phyloP scores from a whole-genome alignment of 2,329 filamentous ascomycete species.

The Emergomyces africanus region DNA sequence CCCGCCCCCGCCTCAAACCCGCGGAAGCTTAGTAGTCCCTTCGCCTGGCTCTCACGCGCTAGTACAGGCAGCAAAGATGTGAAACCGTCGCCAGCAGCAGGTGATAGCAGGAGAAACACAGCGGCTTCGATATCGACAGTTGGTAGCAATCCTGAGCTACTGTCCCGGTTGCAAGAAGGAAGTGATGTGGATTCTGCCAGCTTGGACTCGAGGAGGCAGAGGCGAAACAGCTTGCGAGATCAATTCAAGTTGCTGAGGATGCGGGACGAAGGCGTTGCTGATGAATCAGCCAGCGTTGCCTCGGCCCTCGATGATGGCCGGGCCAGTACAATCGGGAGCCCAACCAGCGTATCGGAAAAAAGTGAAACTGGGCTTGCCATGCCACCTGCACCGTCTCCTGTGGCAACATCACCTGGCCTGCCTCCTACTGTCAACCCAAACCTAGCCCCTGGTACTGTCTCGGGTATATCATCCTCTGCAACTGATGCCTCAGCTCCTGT shows the following conservation, averaged over 20 bases:
- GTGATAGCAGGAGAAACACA: constrained; percentile 53
- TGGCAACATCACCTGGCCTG: constrained; percentile 25
- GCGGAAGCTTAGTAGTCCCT: constrained; percentile 76
- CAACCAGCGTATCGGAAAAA: constrained; percentile 35
- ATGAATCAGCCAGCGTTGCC: constrained; percentile 41
- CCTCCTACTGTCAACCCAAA: constrained; percentile 54
- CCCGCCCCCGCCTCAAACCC: constrained; percentile 27
- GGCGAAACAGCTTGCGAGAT: constrained; percentile 57
- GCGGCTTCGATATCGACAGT: constrained; percentile 67
- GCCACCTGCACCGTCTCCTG: constrained; percentile 11
- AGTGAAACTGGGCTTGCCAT: constrained; percentile 27
- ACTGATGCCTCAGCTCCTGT: constrained; percentile 56
- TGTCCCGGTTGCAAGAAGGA: constrained; percentile 60
- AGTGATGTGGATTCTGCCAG: constrained; percentile 42
- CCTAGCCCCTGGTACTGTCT: constrained; percentile 72
- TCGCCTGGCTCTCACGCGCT: constrained; percentile 68
- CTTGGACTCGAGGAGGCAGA: constrained; percentile 34
- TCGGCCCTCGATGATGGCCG: constrained; percentile 30
- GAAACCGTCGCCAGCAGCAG: constrained; percentile 44
- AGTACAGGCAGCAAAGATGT: constrained; percentile 42
- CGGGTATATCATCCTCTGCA: constrained; percentile 61
- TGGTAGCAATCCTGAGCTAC: constrained; percentile 67
- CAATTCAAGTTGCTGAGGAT: constrained; percentile 66
- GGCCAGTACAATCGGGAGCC: constrained; percentile 35
- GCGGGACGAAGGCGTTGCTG: constrained; percentile 56